Evolutionary conservation across 1,284 basidiomycete genomes (phyloP).

Genomic region (Leccinum solheimii): DNA sequence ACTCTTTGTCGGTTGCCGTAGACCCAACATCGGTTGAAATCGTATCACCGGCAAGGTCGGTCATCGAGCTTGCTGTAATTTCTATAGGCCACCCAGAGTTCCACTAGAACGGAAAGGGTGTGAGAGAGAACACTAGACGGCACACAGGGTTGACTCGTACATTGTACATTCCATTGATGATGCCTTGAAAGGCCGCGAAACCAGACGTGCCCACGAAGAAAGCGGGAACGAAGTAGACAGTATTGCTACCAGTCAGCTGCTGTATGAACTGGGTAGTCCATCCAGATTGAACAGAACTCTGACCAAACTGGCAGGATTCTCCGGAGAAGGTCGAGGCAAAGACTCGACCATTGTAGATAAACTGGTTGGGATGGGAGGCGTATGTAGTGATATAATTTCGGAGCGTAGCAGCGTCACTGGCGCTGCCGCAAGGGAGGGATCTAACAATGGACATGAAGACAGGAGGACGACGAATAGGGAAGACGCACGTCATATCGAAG

Average conservation of each 20-base stretch:
- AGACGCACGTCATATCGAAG: slow-evolving; percentile 72
- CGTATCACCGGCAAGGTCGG: slow-evolving; percentile 20
- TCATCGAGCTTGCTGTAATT: slow-evolving; percentile 47
- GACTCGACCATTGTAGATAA: slow-evolving; percentile 55
- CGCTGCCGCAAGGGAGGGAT: slow-evolving; percentile 54
- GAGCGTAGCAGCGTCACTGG: slow-evolving; percentile 56
- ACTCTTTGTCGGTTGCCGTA: slow-evolving; percentile 49
- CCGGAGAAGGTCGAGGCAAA: slow-evolving; percentile 81
- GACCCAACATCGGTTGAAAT: slow-evolving; percentile 46
- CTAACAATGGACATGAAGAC: slow-evolving; percentile 34
- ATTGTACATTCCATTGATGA: slow-evolving; percentile 63
- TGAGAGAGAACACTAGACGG: slow-evolving; percentile 5
- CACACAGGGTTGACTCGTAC: slow-evolving; percentile 36
- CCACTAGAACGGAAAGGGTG: slow-evolving; percentile 43
- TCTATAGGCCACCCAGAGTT: slow-evolving; percentile 67
- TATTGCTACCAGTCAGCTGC: slow-evolving; percentile 45
- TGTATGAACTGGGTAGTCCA: slow-evolving; percentile 60
- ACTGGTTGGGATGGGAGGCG: slow-evolving; percentile 62
- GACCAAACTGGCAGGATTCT: slow-evolving; percentile 73
- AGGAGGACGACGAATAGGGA: neutral
- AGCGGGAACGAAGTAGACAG: slow-evolving; percentile 63
- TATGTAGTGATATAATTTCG: slow-evolving; percentile 60
- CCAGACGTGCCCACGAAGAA: slow-evolving; percentile 61
- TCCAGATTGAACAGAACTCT: slow-evolving; percentile 47
- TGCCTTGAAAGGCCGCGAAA: slow-evolving; percentile 47